Percentiles rank a stretch among this genome's conserved stretches.
Conservation (phyloP, 306 rosid species). For the Canavalia gladiata region DNA sequence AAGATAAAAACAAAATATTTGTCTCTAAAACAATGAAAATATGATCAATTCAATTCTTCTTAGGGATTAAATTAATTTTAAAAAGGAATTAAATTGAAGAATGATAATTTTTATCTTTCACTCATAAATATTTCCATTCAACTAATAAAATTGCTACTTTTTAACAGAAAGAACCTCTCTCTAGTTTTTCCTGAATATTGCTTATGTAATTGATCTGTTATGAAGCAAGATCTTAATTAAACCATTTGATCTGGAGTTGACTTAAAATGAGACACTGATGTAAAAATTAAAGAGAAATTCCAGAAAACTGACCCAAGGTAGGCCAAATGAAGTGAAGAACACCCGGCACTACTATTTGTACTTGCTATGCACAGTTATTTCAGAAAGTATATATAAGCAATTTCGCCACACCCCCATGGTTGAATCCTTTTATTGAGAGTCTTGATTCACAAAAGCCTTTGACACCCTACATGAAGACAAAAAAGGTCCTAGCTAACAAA, state of each 20-base stretch:
- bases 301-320: background rate
- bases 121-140: background rate
- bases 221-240: background rate
- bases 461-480: constrained; percentile 54
- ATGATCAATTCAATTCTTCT: too few relatives aligned
- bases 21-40: too few relatives aligned
- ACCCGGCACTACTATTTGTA: background rate
- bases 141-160: background rate
- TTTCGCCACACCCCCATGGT: constrained; percentile 42
- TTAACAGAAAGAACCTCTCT: background rate
- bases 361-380: constrained; percentile 35
- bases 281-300: background rate
- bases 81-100: too few relatives aligned
- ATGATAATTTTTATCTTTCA: background rate
- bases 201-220: background rate
- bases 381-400: constrained; percentile 37
- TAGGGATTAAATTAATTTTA: too few relatives aligned
- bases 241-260: background rate
- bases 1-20: too few relatives aligned
- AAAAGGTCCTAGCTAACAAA: constrained; percentile 51
- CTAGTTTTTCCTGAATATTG: background rate
- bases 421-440: constrained; percentile 59
- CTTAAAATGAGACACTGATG: background rate
- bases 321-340: background rate
- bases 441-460: constrained; percentile 37